These are phyloP conservation scores for Gynandropsis gynandra DNA, from an alignment of 345 rosid genomes.

Conservation along the genomic window DNA sequence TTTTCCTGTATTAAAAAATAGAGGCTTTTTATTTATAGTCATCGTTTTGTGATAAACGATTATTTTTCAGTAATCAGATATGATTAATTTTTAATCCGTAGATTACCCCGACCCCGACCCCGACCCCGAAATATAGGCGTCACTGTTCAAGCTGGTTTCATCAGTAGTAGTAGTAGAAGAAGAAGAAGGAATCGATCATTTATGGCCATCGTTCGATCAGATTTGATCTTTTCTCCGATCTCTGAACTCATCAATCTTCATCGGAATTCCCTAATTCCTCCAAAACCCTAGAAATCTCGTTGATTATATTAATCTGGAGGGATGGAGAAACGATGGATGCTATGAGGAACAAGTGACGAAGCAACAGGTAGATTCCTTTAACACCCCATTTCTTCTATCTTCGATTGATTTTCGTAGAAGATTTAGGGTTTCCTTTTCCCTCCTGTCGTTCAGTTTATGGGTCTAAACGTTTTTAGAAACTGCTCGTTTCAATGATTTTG, in stretches of 20 bases:
- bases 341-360: constrained; percentile 78
- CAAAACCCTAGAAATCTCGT: neutral
- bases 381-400: neutral
- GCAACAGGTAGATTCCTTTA: constrained; percentile 38
- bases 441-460: neutral
- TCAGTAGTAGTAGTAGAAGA: too few species aligned
- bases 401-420: neutral
- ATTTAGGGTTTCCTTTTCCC: constrained; percentile 8
- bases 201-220: too few species aligned
- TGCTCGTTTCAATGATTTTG: neutral
- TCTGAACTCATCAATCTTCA: too few species aligned
- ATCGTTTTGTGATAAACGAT: too few species aligned
- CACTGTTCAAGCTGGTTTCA: constrained; percentile 12
- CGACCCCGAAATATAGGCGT: too few species aligned
- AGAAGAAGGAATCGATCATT: too few species aligned
- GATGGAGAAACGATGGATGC: constrained; percentile 53
- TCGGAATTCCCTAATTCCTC: neutral
- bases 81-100: constrained; percentile 18
- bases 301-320: neutral
- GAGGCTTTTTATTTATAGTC: too few species aligned
- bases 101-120: too few species aligned
- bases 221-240: too few species aligned
- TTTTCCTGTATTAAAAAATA: too few species aligned
- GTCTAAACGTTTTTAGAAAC: neutral
- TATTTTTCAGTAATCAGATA: too few species aligned